Conservation (phyloP, 164 flowering plant species). For the Platanus orientalis region DNA sequence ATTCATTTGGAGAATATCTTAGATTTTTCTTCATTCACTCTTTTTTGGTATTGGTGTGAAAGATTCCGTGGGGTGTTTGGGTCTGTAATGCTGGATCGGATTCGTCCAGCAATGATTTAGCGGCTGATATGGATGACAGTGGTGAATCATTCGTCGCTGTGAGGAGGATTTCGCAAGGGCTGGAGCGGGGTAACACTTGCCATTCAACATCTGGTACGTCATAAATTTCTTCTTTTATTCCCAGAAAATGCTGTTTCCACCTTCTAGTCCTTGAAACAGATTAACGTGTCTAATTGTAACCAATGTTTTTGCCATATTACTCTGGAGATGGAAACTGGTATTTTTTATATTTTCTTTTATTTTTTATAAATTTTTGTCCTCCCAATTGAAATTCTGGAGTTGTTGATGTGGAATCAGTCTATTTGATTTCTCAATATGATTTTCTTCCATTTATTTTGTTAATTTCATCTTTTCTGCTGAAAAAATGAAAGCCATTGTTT, state of each 20-base stretch:
- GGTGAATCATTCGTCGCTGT: slow-evolving; percentile 90
- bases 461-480: neutral
- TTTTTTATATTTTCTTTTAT: neutral
- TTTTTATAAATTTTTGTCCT: neutral
- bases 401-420: neutral
- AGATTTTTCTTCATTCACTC: neutral
- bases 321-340: neutral
- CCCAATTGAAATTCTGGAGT: neutral
- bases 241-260: neutral
- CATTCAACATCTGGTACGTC: slow-evolving; percentile 57
- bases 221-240: neutral
- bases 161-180: slow-evolving; percentile 74
- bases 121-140: slow-evolving; percentile 58
- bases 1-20: neutral
- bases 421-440: neutral
- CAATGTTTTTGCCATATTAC: neutral
- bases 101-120: slow-evolving; percentile 2
- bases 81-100: neutral
- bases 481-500: neutral
- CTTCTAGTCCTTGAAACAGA: neutral
- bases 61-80: neutral
- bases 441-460: neutral
- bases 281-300: neutral
- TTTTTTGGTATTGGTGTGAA: neutral
- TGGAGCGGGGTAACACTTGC: slow-evolving; percentile 53